These are phyloP conservation scores for Apium graveolens DNA, from an alignment of 129 eudicot genomes.

Conservation along the genomic window DNA sequence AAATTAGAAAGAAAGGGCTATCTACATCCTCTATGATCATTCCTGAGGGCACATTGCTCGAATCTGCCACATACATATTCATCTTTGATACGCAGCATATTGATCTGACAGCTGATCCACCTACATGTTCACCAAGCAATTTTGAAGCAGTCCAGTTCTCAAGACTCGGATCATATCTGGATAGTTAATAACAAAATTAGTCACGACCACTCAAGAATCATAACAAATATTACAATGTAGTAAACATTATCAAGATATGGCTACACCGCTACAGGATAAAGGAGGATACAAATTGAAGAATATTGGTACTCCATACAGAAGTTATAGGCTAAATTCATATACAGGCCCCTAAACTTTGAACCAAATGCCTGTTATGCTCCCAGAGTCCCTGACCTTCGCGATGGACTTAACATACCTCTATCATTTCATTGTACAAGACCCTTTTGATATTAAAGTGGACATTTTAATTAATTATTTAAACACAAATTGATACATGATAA, in stretches of 20 bases:
- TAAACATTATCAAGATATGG: not conserved
- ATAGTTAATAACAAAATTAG: conserved; percentile 9
- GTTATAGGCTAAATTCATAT: not conserved
- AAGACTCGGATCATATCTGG: conserved; percentile 56
- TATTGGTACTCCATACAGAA: not conserved
- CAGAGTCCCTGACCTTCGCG: not conserved
- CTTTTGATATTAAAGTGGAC: no score
- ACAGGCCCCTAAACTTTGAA: not conserved
- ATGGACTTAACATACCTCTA: not conserved
- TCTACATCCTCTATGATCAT: conserved; percentile 35
- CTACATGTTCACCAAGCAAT: conserved; percentile 97
- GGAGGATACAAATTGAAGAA: not conserved
- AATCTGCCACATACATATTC: conserved; percentile 39
- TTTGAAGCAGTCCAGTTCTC: conserved; percentile 73
- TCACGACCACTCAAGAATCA: conserved; percentile 2
- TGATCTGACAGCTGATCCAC: conserved; percentile 95
- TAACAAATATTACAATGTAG: not conserved
- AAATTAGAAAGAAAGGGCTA: conserved; percentile 51
- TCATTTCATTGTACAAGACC: not conserved
- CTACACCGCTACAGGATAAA: not conserved
- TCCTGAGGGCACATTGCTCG: conserved; percentile 14
- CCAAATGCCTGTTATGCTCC: not conserved
- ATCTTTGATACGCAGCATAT: conserved; percentile 62
- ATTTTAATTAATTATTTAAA: no score
- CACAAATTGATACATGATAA: not conserved